Evolutionary conservation across 768 basidiomycete species (phyloP), one percentile per base, ranked within the genome.

Genomic region (Chalciporus chontae): DNA sequence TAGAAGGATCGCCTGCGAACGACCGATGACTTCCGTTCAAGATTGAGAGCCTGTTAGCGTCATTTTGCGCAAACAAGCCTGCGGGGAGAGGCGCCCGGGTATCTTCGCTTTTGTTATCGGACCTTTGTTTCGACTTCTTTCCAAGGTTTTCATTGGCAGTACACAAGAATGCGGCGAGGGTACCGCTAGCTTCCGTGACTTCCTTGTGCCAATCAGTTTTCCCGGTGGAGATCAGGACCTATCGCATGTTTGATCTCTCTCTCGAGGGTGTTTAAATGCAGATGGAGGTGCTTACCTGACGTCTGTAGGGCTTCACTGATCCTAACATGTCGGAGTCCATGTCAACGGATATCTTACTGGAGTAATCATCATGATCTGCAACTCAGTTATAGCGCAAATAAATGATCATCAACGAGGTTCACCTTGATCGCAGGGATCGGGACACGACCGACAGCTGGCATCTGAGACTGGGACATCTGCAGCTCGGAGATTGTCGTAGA

Each of bases 181-280:
- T 82, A 42, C 77, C 79, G 21, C 76, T 71, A 23, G 80, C 85
- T 50, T 84, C 79, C 3, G 87, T 86, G 51, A 97, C 81, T 38
- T 93, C 84, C 37, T 76, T 75, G 34, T 82, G 79, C 94, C 94
- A 97, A 71, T 98, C 92, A 17, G 83, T 76, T 68, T 88, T 84
- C 6, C 92, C 92, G 0, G 93, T 95, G 1, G 90, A 94, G 46
- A 97, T 88, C 29, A 97, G 74, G 29, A 95, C 76, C 86, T 94
- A 63, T 40, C 19, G 40, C 41, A 43, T 31, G 18, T 14, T 42
- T 38, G 32, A 48, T 47, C 38, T 57, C 14, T 57, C 14, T 36
- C 29, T 40, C n/a, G 19, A 36, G 42, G 3, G 39, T 2, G 4
- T 17, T 34, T 17, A 18, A 18, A 13, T 1, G 9, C 14, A 14